A percentile compares a stretch with the other conserved stretches of the same genome.
These are phyloP conservation scores for Hanseniaspora occidentalis DNA, from an alignment of 805 yeast species.

Conservation along the genomic window DNA sequence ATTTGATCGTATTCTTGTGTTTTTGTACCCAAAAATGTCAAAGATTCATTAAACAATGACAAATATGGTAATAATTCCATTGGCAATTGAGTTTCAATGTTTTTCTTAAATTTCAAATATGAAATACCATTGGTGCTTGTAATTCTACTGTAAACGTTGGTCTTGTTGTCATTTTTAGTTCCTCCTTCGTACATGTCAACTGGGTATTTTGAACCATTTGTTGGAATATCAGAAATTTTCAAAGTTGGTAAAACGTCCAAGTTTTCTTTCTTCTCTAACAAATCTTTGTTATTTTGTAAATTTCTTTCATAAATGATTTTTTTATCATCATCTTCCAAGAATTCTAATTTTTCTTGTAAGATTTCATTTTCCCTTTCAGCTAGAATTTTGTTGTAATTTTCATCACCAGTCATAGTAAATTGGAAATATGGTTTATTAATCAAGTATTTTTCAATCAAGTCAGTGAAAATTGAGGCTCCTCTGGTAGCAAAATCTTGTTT, in stretches of 20 bases:
- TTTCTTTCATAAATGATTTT: constrained; percentile 50
- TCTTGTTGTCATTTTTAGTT: constrained; percentile 20
- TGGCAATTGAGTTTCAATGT: constrained; percentile 44
- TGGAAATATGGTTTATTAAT: constrained; percentile 46
- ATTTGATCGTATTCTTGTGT: constrained; percentile 59
- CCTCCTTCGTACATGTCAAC: constrained; percentile 7
- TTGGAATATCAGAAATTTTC: constrained; percentile 58
- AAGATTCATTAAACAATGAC: constrained; percentile 65
- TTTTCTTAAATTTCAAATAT: constrained; percentile 57
- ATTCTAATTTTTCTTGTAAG: constrained; percentile 30
- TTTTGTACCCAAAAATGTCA: constrained; percentile 80
- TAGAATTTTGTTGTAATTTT: constrained; percentile 37
- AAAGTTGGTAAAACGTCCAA: constrained; percentile 71
- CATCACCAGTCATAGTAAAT: constrained; percentile 67
- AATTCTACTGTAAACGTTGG: constrained; percentile 32
- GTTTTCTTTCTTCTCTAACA: constrained; percentile 35
- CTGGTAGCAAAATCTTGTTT: constrained; percentile 40
- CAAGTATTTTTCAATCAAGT: constrained; percentile 42
- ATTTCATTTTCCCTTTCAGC: constrained; percentile 45
- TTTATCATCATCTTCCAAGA: constrained; percentile 43
- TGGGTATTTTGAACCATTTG: constrained; percentile 31
- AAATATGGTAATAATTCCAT: constrained; percentile 50
- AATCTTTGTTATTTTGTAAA: constrained; percentile 39
- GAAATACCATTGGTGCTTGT: constrained; percentile 73
- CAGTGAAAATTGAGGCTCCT: constrained; percentile 48